Evolutionary conservation across 306 rosid species (phyloP), one percentile per base, ranked within the genome.

Genomic region (Datisca glomerata): DNA sequence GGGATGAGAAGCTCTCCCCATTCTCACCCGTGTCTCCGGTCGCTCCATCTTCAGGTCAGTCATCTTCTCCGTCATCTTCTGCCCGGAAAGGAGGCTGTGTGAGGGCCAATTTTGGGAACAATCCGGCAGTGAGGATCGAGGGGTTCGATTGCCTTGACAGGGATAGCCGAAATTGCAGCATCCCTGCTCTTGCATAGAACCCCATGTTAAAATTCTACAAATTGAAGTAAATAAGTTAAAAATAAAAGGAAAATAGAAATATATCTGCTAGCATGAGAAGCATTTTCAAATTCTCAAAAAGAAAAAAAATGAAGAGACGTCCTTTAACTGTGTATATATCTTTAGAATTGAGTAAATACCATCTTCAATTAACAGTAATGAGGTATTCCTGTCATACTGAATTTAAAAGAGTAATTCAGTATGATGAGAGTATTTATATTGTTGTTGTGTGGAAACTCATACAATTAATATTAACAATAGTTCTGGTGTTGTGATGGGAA

Each of bases 141-240:
- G 98, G 98, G 32, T 89, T 89, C 16, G 98, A 89, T 66, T 89
- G 93, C 58, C 81, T 80, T 8, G 85, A 81, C 45, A 70, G 91
- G 76, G 98, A 84, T 48, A 59, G 79, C 27, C 70, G 91, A 32
- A 89, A 80, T 59, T 67, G 93, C 60, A 77, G 93, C 71, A 77
- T 89, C 72, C 76, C 95, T 60, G 74, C 98, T 5, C 63, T 84
- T 57, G 98, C 95, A 21, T 89, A 76, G 73, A 57, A 56, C 45
- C 18, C 21, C 22, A 35, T 4, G 8, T 19, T 20, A 14, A 45
- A 7, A 2, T 4, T 13, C 15, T 2, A 18, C 12, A 9, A 43
- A 5, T 9, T 34, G 22, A 40, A 14, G 23, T 10, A 21, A 12
- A 18, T 19, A 14, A 18, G n/a, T 12, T 20, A 41, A 9, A 21